Evolutionary conservation across 177 flowering plant species (phyloP), one percentile per base, ranked within the genome.

Genomic region (Vitis hybrid): DNA sequence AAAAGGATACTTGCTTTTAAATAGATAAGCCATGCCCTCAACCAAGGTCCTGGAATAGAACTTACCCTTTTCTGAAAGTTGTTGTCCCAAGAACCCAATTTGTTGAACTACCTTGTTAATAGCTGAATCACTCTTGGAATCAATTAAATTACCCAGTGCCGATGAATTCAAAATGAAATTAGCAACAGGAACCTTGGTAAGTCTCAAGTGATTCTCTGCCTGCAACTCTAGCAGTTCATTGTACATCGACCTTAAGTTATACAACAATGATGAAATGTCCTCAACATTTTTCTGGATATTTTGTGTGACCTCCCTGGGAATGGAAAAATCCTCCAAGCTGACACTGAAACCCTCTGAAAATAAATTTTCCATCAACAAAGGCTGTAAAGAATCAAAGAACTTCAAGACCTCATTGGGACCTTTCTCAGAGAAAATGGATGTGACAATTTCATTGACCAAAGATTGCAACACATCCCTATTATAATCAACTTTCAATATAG

Each of bases 81-180:
- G 98, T 73, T 79, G 66, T 0, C 99, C 99, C 64, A 96, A 69
- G 74, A 93, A 93, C 0, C 97, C 99, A 71, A 88, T 74, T 67
- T 96, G 98, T 64, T 93, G 94, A 66, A 91, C 89, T 1, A 93
- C 79, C 78, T 91, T 93, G 26, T 58, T 81, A 6, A 87, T 63
- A n/a, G 94, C 82, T 12, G 97, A 89, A 34, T 89, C 91, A 82
- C 97, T 91, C 73, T 81, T 89, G 5, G 87, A 75, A 70, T 93
- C 98, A 30, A 96, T 86, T 45, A 96, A 59, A 73, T 70, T 55
- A 3, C 97, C 97, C 66, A 90, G 66, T 23, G 85, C 73, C 59
- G 98, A 90, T 14, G 80, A 80, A 45, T 78, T 81, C 3, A 82
- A 65, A 58, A 89, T 76, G 73, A 85, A 89, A 23, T 78, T 73